Percentiles rank a stretch among this genome's conserved stretches.
Conservation (phyloP, 108 stramenopile species). For the Epithemia pelagica region DNA sequence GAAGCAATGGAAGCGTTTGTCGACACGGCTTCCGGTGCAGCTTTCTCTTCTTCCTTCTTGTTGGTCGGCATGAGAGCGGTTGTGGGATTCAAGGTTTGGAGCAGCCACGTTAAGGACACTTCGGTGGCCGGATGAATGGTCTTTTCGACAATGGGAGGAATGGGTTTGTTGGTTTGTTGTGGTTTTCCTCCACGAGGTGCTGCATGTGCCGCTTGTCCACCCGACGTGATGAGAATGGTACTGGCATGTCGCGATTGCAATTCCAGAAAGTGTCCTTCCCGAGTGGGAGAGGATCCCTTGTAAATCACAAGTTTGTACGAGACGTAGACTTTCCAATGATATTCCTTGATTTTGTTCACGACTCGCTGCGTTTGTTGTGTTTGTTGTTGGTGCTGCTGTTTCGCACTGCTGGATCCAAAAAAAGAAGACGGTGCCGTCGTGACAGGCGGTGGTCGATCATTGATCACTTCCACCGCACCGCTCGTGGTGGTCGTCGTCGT, state of each 20-base stretch:
- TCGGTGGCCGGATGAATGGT: constrained; percentile 25
- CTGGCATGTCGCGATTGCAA: constrained; percentile 25
- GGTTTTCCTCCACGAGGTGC: constrained; percentile 3
- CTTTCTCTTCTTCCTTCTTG: background rate
- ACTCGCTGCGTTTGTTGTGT: constrained; percentile 14
- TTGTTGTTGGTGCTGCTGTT: background rate
- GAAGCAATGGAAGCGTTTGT: background rate
- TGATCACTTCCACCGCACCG: no score
- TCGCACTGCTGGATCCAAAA: background rate
- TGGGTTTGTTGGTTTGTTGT: constrained; percentile 9
- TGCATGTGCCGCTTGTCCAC: constrained; percentile 7
- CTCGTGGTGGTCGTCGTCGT: background rate
- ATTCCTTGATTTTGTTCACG: constrained; percentile 35
- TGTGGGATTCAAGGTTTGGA: constrained; percentile 24
- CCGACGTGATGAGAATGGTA: constrained; percentile 29
- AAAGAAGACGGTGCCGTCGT: background rate
- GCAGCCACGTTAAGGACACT: constrained; percentile 47
- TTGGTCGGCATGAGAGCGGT: background rate
- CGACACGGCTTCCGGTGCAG: background rate
- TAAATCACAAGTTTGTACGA: constrained; percentile 10
- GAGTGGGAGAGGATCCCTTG: constrained; percentile 13
- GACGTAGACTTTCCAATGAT: constrained; percentile 41
- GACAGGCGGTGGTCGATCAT: no score
- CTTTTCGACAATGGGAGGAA: constrained; percentile 13
- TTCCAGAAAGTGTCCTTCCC: constrained; percentile 13